These are phyloP conservation scores for Sporothrix pallida DNA, from an alignment of 2,329 filamentous ascomycete genomes.

Conservation along the genomic window DNA sequence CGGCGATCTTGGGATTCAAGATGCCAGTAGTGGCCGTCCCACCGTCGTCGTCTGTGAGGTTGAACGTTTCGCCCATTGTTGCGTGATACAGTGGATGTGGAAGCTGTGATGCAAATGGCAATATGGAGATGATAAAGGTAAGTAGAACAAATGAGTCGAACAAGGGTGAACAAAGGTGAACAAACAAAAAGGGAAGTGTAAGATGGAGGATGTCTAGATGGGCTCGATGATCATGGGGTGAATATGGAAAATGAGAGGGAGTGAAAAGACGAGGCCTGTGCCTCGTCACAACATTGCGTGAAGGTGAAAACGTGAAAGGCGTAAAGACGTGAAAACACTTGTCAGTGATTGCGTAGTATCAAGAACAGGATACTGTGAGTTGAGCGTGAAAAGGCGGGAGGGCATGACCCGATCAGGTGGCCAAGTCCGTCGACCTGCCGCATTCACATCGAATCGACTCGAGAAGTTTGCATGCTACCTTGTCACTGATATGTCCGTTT, in stretches of 20 bases:
- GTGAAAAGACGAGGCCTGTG: neutral
- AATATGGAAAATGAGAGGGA: neutral
- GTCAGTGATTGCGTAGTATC: neutral
- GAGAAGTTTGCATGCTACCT: no score
- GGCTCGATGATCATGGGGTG: no score
- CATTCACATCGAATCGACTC: no score
- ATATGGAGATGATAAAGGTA: neutral
- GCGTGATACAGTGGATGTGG: neutral
- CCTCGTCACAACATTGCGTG: neutral
- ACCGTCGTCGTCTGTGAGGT: neutral
- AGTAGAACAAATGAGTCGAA: neutral
- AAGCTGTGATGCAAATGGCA: neutral
- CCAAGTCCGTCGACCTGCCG: no score
- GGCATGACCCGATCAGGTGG: neutral
- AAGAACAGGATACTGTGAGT: neutral
- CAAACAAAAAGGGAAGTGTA: neutral
- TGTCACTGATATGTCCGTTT: no score
- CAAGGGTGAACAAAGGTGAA: neutral
- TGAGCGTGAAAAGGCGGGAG: neutral
- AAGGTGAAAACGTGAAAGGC: neutral
- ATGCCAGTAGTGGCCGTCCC: neutral
- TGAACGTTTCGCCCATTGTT: neutral
- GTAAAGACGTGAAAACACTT: no score
- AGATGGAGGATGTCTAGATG: neutral
- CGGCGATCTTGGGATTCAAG: neutral